Base-by-base conservation (phyloP, 2,329 filamentous ascomycete species). In the Diaporthe australafricana region DNA sequence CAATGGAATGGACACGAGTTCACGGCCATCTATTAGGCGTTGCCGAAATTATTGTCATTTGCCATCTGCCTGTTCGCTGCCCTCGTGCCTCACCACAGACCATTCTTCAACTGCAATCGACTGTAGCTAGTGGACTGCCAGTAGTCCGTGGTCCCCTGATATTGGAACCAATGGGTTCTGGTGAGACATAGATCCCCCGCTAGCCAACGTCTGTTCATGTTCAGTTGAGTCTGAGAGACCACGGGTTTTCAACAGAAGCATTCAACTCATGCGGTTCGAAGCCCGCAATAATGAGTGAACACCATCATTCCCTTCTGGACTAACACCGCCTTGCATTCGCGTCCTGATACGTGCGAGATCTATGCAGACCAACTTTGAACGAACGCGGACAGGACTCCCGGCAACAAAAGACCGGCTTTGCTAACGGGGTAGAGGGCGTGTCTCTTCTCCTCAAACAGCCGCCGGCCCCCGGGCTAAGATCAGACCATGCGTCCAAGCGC, bases 391-490 rank as follows among this genome's bases (percentile, higher is more conserved):
- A 63, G 7, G 42, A 20, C 30, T n/a, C 22, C 20, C 45, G 45
- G 60, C 42, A n/a, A 50, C 9, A 38, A 12, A 25, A 25, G 22
- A 20, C 30, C 14, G 45, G 8, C 30, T 38, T 35, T 35, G 45
- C 60, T 38, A 25, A 48, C 38, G 40, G 42, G 30, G 50, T 1
- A 16, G 53, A 25, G 32, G 32, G 25, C 17, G 38, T 38, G 22
- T 50, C 45, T 25, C 60, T 63, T 16, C 60, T 48, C 42, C 60
- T 65, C 60, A 65, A 65, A 65, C 60, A 65, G 60, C 45, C 60
- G 60, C 60, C 60, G 60, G 45, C 45, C 30, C 60, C 60, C 30
- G 45, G 60, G 45, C 27, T 38, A 45, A 38, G 42, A 65, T 65
- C 60, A 25, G 45, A 65, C 50, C 30, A 27, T 50, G 45, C 30